phyloP scores from a whole-genome alignment of 2,329 filamentous ascomycete genomes.

The Clarireedia hainanense region DNA sequence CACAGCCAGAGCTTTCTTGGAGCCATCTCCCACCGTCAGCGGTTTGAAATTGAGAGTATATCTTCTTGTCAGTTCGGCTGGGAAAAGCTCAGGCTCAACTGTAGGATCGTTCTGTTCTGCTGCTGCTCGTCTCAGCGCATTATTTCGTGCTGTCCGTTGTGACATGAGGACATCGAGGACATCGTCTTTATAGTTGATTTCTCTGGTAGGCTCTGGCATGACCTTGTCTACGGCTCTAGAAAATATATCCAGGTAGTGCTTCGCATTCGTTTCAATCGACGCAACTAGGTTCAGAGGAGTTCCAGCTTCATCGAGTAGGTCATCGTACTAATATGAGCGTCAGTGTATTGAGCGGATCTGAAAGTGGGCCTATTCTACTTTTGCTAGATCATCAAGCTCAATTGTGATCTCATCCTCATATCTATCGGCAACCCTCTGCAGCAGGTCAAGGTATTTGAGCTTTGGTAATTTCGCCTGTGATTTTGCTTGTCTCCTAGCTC shows the following conservation, averaged over 20 bases:
- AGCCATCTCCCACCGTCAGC: conserved; percentile 58
- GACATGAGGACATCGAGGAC: conserved; percentile 96
- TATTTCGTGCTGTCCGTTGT: conserved; percentile 79
- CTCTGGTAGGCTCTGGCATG: conserved; percentile 69
- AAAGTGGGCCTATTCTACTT: conserved; percentile 42
- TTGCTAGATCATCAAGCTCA: conserved; percentile 79
- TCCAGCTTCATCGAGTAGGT: conserved; percentile 53
- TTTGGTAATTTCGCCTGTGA: conserved; percentile 49
- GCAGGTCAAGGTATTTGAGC: conserved; percentile 79
- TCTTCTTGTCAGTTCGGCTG: conserved; percentile 81
- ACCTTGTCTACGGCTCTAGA: conserved; percentile 81
- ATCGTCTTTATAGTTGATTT: conserved; percentile 92
- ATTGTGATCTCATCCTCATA: conserved; percentile 69
- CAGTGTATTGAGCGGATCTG: conserved; percentile 27
- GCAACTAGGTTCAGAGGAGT: conserved; percentile 59
- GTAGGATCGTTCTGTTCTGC: conserved; percentile 55
- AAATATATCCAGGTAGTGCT: conserved; percentile 90
- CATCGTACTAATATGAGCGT: conserved; percentile 53
- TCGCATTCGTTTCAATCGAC: conserved; percentile 83
- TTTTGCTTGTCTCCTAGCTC: conserved; percentile 37
- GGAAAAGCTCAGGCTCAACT: conserved; percentile 70
- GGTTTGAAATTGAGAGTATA: conserved; percentile 98
- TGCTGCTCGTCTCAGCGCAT: conserved; percentile 60
- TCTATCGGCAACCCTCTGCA: conserved; percentile 83
- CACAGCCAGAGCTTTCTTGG: conserved; percentile 68